These are phyloP conservation scores for Botrytis cinerea DNA, from an alignment of 2,329 filamentous ascomycete species.

Conservation along the genomic window DNA sequence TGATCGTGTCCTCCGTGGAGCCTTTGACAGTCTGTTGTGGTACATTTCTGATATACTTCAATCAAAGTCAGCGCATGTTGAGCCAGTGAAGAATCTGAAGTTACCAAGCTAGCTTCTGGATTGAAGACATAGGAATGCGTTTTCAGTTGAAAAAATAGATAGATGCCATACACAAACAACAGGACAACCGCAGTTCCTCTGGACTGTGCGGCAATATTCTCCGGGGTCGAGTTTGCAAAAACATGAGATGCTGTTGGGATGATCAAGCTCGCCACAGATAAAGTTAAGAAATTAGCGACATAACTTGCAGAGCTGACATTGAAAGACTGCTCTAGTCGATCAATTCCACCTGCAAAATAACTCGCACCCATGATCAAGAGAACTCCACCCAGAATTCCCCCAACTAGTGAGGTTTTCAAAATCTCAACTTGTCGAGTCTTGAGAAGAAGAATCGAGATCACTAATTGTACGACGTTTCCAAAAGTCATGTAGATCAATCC, in stretches of 20 bases:
- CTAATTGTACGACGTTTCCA: slow-evolving; percentile 73
- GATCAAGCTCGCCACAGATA: slow-evolving; percentile 76
- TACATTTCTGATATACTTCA: slow-evolving; percentile 29
- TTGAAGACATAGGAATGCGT: slow-evolving; percentile 15
- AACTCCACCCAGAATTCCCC: slow-evolving; percentile 75
- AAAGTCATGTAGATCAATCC: slow-evolving; percentile 81
- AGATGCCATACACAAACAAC: slow-evolving; percentile 36
- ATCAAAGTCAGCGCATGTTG: slow-evolving; percentile 40
- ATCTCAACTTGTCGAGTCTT: slow-evolving; percentile 59
- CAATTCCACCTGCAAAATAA: slow-evolving; percentile 73
- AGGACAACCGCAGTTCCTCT: slow-evolving; percentile 32
- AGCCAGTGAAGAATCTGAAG: not conserved
- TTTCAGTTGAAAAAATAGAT: not conserved
- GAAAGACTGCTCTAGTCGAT: slow-evolving; percentile 78
- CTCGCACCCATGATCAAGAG: slow-evolving; percentile 58
- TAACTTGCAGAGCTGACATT: slow-evolving; percentile 89
- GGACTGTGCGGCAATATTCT: not conserved
- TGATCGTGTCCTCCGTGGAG: slow-evolving; percentile 55
- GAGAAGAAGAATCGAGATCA: slow-evolving; percentile 2
- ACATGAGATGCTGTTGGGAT: slow-evolving; percentile 82
- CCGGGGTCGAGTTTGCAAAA: slow-evolving; percentile 40
- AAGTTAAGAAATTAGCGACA: slow-evolving; percentile 66
- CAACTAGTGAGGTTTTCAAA: slow-evolving; percentile 85
- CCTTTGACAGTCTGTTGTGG: slow-evolving; percentile 57
- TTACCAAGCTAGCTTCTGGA: not conserved